These are phyloP conservation scores for Symbiodinium pilosum DNA, from an alignment of 73 alveolate species.

Conservation along the genomic window DNA sequence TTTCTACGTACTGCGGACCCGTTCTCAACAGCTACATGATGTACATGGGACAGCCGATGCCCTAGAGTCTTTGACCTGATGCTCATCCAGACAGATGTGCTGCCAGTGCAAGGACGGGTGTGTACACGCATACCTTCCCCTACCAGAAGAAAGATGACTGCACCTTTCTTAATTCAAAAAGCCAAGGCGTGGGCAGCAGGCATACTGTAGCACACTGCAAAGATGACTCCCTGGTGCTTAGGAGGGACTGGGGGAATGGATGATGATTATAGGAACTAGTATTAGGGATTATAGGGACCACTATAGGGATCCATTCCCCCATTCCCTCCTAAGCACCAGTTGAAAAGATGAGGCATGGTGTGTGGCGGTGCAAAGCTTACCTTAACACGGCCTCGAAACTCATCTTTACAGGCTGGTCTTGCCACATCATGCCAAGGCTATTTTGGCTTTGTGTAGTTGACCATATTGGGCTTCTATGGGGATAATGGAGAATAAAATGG, in stretches of 20 bases:
- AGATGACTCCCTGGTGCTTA: no score
- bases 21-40: conserved; percentile 92
- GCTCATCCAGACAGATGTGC: not conserved
- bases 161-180: not conserved
- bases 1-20: conserved; percentile 83
- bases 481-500: no score
- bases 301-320: not conserved
- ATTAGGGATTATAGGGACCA: no score
- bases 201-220: no score
- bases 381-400: conserved; percentile 26
- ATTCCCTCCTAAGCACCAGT: not conserved
- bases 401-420: not conserved
- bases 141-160: conserved; percentile 67
- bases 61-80: not conserved
- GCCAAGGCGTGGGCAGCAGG: no score
- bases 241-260: no score
- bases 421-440: no score
- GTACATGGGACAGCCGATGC: conserved; percentile 49
- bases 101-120: conserved; percentile 1
- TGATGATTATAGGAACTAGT: no score
- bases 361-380: conserved; percentile 76
- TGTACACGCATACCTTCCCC: conserved; percentile 78
- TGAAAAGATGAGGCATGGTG: conserved; percentile 21
- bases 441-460: no score
- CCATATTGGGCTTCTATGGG: no score